phyloP scores from a whole-genome alignment of 257 asterid species.

The Solanum lignicaule region DNA sequence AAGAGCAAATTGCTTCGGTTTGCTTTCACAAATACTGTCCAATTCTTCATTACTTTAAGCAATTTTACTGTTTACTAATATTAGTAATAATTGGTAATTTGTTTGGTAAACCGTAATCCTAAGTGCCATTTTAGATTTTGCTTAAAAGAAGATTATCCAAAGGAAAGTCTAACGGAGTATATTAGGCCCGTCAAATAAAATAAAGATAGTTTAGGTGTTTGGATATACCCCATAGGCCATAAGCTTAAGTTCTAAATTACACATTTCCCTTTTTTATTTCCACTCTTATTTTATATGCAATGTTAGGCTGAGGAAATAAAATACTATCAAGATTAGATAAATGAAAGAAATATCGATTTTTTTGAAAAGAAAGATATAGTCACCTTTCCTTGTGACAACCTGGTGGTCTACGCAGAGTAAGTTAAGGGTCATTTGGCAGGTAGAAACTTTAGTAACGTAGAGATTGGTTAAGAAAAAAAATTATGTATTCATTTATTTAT shows the following conservation, averaged over 20 bases:
- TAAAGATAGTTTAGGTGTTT: not conserved
- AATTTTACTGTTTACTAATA: not conserved
- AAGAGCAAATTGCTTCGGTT: not conserved
- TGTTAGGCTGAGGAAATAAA: not conserved
- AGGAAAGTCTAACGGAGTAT: not conserved
- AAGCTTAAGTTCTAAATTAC: not conserved
- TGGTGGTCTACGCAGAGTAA: too few species aligned
- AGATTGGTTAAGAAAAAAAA: not conserved
- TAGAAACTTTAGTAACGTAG: not conserved
- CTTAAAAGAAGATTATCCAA: not conserved
- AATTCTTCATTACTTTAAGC: slow-evolving; percentile 1
- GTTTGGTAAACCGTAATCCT: not conserved
- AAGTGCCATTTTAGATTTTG: not conserved
- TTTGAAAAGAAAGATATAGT: not conserved
- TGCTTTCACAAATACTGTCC: not conserved
- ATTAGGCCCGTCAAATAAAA: not conserved
- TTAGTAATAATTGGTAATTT: not conserved
- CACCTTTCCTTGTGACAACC: not conserved
- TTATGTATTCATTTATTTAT: too few species aligned
- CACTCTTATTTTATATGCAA: not conserved
- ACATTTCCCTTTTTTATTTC: not conserved
- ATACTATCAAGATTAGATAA: not conserved
- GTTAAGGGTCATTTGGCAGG: not conserved
- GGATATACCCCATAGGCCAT: not conserved
- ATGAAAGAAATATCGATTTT: not conserved